phyloP scores from a whole-genome alignment of 2,329 filamentous ascomycete species.

The Delphinella strobiligena region DNA sequence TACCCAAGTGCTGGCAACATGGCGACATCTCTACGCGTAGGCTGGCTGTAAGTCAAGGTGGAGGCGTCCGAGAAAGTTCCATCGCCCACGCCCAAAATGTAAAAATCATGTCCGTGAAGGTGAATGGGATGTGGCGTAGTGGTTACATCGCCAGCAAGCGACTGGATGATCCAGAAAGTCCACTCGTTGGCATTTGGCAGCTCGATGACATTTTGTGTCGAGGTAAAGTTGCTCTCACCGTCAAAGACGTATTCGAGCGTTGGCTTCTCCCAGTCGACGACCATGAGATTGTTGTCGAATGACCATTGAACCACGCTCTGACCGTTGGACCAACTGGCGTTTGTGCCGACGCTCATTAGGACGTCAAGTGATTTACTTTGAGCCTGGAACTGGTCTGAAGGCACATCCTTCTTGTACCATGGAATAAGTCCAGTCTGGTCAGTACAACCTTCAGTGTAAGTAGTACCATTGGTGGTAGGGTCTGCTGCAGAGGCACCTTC shows the following conservation, averaged over 20 bases:
- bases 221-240: not conserved
- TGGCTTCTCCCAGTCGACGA: conserved; percentile 24
- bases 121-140: conserved; percentile 12
- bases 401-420: conserved; percentile 19
- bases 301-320: conserved; percentile 25
- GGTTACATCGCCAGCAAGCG: conserved; percentile 8
- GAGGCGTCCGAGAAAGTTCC: conserved; percentile 14
- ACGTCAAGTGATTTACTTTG: conserved; percentile 3
- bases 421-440: conserved; percentile 26
- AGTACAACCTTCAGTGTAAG: conserved; percentile 22
- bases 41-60: conserved; percentile 24
- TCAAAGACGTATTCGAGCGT: conserved; percentile 25
- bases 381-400: conserved; percentile 9
- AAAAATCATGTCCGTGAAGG: conserved; percentile 23
- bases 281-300: conserved; percentile 25
- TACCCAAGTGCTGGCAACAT: conserved; percentile 26
- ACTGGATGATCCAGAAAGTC: conserved; percentile 25
- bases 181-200: conserved; percentile 11
- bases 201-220: conserved; percentile 1
- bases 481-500: conserved; percentile 15
- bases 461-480: conserved; percentile 17
- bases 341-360: conserved; percentile 11
- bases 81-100: conserved; percentile 13
- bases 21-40: conserved; percentile 28
- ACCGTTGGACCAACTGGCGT: conserved; percentile 5